These are phyloP conservation scores for Nemania abortiva DNA, from an alignment of 2,329 filamentous ascomycete species.

Conservation along the genomic window DNA sequence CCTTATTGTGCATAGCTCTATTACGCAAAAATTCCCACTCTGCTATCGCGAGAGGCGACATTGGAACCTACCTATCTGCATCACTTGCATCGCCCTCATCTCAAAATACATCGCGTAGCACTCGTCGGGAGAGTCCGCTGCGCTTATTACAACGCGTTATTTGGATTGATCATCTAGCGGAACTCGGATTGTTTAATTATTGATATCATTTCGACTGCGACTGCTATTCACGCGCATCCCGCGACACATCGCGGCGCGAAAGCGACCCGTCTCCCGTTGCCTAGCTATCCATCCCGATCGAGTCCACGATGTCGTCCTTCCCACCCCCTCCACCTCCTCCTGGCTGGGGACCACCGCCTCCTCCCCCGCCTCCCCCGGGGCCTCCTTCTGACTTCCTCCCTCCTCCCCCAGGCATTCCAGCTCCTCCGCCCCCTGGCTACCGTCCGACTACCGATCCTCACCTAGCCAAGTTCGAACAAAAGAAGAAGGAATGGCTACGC, in stretches of 20 bases:
- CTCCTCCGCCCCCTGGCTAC: constrained; percentile 88
- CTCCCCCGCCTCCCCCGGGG: constrained; percentile 67
- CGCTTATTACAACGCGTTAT: constrained; percentile 37
- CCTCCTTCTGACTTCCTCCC: constrained; percentile 68
- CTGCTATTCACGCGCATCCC: constrained; percentile 37
- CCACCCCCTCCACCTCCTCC: constrained; percentile 69
- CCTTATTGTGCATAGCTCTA: constrained; percentile 26
- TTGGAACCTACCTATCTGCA: constrained; percentile 31
- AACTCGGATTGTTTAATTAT: constrained; percentile 6
- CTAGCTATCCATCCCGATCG: constrained; percentile 40
- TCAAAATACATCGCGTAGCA: constrained; percentile 41
- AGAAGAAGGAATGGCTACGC: constrained; percentile 99
- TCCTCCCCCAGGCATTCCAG: constrained; percentile 66
- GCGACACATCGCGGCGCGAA: constrained; percentile 53
- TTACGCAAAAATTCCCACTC: constrained; percentile 46
- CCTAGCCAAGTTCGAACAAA: constrained; percentile 94
- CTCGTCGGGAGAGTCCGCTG: constrained; percentile 37
- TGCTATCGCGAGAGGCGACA: constrained; percentile 39
- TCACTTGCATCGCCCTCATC: constrained; percentile 33
- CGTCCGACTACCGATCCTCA: constrained; percentile 84
- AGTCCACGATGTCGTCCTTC: constrained; percentile 62
- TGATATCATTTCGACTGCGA: constrained; percentile 40
- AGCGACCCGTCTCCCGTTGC: constrained; percentile 48
- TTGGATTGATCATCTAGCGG: constrained; percentile 1
- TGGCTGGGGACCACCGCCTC: constrained; percentile 65